Evolutionary conservation across 257 asterid species (phyloP).

Genomic region (Solanum tarapatanum): DNA sequence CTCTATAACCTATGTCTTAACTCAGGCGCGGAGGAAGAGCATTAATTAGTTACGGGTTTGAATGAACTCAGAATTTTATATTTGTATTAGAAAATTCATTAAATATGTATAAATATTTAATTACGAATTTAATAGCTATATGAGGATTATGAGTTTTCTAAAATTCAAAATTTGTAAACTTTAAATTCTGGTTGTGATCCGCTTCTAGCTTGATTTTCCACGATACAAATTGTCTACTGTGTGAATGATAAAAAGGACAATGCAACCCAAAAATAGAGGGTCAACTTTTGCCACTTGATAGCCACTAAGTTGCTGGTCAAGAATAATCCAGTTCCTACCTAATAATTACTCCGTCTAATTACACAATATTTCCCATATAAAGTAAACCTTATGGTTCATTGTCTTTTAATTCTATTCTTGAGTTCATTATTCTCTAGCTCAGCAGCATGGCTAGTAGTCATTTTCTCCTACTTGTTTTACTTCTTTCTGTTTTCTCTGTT

Average conservation of each 20-base stretch:
- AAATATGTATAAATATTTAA: background rate
- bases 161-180: background rate
- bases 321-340: background rate
- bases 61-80: background rate
- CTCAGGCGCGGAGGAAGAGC: background rate
- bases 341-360: background rate
- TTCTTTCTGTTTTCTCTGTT: slow-evolving; percentile 12
- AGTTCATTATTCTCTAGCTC: background rate
- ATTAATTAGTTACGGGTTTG: no score
- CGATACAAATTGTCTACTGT: background rate
- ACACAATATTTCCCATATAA: background rate
- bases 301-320: background rate
- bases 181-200: background rate
- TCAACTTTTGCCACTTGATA: background rate
- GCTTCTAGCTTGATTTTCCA: background rate
- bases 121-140: accelerated
- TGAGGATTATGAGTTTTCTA: accelerated
- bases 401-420: background rate
- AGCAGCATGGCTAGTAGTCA: slow-evolving; percentile 1
- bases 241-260: background rate
- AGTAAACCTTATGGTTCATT: background rate
- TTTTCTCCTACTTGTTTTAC: background rate
- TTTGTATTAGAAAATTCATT: background rate
- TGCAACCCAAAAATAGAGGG: background rate
- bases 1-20: background rate